Percentiles rank a stretch among this genome's conserved stretches.
Evolutionary conservation across 768 basidiomycete genomes (phyloP).

Genomic region (Hemileccinum rubropunctum): DNA sequence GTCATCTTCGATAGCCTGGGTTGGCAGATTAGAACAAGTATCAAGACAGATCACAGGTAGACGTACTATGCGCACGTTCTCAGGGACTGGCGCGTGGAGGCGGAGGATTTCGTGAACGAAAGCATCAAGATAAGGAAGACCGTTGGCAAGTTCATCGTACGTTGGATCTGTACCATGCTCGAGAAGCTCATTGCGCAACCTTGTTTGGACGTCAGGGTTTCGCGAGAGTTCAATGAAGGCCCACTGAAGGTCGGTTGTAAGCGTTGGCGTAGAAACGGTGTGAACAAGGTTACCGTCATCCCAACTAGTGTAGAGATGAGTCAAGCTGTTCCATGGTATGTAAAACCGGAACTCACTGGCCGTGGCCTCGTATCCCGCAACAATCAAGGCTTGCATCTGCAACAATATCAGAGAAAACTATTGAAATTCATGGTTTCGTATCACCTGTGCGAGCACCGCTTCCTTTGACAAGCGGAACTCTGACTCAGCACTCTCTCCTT

Average conservation of each 20-base stretch:
- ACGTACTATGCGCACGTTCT: conserved; percentile 13
- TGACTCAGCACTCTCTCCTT: conserved; percentile 30
- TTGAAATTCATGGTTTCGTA: background rate
- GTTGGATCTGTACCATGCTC: conserved; percentile 46
- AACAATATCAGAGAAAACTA: background rate
- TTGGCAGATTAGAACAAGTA: background rate
- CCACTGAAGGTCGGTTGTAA: conserved; percentile 37
- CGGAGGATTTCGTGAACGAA: conserved; percentile 47
- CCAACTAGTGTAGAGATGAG: conserved; percentile 10
- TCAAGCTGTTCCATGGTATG: background rate
- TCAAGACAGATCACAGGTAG: background rate
- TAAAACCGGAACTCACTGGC: conserved; percentile 9
- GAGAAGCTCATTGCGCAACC: conserved; percentile 49
- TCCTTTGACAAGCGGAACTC: conserved; percentile 24
- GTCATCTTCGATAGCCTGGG: conserved; percentile 50
- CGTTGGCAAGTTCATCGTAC: conserved; percentile 50
- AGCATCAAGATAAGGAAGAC: conserved; percentile 55
- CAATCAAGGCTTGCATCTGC: conserved; percentile 20
- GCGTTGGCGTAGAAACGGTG: background rate
- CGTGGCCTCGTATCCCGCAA: conserved; percentile 26
- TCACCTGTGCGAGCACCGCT: conserved; percentile 29
- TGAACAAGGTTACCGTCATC: conserved; percentile 14
- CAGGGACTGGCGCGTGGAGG: conserved; percentile 38
- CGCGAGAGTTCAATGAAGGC: conserved; percentile 54
- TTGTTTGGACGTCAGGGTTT: conserved; percentile 44